Evolutionary conservation across 495 filamentous ascomycete genomes (phyloP), one percentile per base, ranked within the genome.

Genomic region (Parachaetomium inaequale): DNA sequence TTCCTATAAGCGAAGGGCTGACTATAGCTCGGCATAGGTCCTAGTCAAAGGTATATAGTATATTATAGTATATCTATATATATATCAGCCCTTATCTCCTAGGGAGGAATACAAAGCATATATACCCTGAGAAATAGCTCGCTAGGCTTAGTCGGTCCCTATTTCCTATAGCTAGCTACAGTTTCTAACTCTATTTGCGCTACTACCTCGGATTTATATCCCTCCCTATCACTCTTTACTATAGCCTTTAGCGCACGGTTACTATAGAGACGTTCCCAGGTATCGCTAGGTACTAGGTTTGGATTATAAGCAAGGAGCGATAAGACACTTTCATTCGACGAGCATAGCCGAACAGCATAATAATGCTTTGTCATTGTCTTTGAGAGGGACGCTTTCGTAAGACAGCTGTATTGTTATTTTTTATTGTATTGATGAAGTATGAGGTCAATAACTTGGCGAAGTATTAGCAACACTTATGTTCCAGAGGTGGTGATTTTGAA

Each of bases 1-100:
- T 86, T 1, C 88, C 89, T 77, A 91, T 86, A 17, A 92, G 67
- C 15, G 80, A 77, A 2, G 88, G 89, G 43, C 86, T 89, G n/a
- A 88, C 85, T 62, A 88, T 82, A 10, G 83, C 84, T 0, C 72
- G 72, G 25, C 76, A 61, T 0, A 82, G 77, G 53, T 86, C 78
- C 5, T 83, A 74, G 19, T 88, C 81, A 0, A 92, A 72, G 3
- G 84, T 76, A 46, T 77, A 79, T 1, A 92, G 65, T 0, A 83
- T 84, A 78, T 90, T 87, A 61, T 87, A 81, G 64, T 85, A 91
- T 3, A 87, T 77, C 82, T 88, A 38, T 10, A 28, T 10, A 10
- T 32, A 7, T 26, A 36, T 72, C 29, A 70, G 52, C 14, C 11
- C 32, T 4, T 4, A 21, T 17, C 42, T 0, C 19, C 10, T 0